Base-by-base conservation (phyloP, 805 yeast species). In the Metschnikowia dekortorum region DNA sequence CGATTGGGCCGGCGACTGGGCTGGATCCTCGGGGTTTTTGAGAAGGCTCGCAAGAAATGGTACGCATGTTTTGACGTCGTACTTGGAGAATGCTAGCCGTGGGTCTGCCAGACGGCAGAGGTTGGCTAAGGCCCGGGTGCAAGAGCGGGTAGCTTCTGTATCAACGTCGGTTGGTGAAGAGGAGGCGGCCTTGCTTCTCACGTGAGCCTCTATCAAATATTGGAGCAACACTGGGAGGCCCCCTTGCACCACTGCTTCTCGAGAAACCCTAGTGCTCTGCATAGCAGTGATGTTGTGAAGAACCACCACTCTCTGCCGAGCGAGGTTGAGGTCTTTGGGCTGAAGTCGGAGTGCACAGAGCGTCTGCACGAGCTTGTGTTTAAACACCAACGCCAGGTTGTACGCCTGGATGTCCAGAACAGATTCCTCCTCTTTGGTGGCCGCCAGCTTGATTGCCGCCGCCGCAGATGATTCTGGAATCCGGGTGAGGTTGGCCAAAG, bases 21-120 rank as follows among this genome's bases (percentile, higher is more conserved):
- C 22, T 4, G 22, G 22, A 16, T 28, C 30, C 5, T 26, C 46
- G 30, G 37, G 14, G 32, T 46, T 30, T 30, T 9, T 29, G 16
- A 14, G 51, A 8, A 76, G 59, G 46, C 78, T 80, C 31, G 78
- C 70, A 39, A 82, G 62, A 52, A 79, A 80, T 0, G 82, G 80
- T 8, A 79, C 59, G 26, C 76, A 63, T 0, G 79, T 70, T n/a
- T 67, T 62, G 6, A 69, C 58, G 34, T 74, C 76, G 45, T 63
- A 67, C 46, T 73, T 69, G 5, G 66, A 63, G 58, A 79, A 76
- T 0, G 75, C 68, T 6, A 73, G 39, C 0, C 57, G 48, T 0
- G 83, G 82, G 48, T 79, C 65, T 35, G 69, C 73, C 32, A 74
- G 67, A 8, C 78, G 70, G 33, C 79, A 59, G 8, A 81, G 63